Percentiles rank a stretch among this genome's conserved stretches.
Conservation (phyloP, 169 alveolate genomes). For the Amoebophrya sp. region DNA sequence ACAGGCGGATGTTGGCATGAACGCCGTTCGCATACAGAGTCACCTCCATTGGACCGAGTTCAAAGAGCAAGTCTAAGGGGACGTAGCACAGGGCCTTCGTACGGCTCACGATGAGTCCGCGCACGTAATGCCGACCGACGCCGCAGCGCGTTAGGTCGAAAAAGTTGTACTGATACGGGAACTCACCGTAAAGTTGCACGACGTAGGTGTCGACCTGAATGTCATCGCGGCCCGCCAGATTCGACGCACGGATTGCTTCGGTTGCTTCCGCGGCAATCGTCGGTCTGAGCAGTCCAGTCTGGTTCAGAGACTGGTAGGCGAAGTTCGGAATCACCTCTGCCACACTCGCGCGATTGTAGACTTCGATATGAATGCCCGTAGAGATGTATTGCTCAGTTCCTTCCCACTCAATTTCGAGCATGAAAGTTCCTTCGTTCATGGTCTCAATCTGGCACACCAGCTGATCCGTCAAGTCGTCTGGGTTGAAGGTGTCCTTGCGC, state of each 20-base stretch:
- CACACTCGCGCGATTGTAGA: slow-evolving; percentile 7
- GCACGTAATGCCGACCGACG: slow-evolving; percentile 7
- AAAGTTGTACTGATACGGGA: neutral
- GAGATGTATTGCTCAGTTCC: neutral
- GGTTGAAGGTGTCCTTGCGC: neutral
- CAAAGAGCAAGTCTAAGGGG: neutral
- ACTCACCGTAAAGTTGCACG: neutral
- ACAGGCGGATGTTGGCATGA: neutral
- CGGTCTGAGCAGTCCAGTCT: neutral
- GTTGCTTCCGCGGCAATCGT: neutral
- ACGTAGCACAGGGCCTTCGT: neutral
- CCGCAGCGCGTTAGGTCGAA: neutral
- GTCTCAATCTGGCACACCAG: neutral
- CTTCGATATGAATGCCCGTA: neutral
- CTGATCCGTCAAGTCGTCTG: neutral
- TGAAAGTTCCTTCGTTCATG: neutral
- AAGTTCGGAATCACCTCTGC: neutral
- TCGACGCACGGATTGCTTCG: neutral
- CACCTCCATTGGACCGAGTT: slow-evolving; percentile 4
- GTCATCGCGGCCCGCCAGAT: neutral
- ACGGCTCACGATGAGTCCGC: neutral
- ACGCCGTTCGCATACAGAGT: neutral
- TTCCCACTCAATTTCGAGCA: neutral
- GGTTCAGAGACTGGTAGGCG: neutral
- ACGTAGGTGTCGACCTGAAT: neutral